phyloP scores from a whole-genome alignment of 768 basidiomycete species.

The Strobilomyces echinocephalus region DNA sequence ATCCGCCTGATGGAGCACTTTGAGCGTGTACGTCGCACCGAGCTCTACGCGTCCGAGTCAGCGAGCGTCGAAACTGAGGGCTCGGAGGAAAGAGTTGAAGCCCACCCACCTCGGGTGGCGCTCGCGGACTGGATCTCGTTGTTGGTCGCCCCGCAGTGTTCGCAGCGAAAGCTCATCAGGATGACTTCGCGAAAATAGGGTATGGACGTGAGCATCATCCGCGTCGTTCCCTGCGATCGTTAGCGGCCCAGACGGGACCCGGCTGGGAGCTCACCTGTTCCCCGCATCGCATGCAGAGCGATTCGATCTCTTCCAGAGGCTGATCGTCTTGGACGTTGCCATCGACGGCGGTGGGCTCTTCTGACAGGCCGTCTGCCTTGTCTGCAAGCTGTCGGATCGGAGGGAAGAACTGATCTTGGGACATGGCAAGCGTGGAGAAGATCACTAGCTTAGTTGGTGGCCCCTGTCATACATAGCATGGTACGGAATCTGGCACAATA shows the following conservation, averaged over 20 bases:
- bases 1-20: conserved; percentile 68
- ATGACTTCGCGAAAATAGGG: conserved; percentile 95
- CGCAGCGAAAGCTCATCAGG: conserved; percentile 94
- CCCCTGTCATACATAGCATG: no score
- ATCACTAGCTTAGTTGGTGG: no score
- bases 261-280: conserved; percentile 61
- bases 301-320: conserved; percentile 79
- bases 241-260: not conserved
- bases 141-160: conserved; percentile 83
- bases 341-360: conserved; percentile 23
- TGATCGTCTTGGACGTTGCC: conserved; percentile 39
- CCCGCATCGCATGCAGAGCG: conserved; percentile 89
- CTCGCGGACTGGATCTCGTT: conserved; percentile 95
- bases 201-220: conserved; percentile 87
- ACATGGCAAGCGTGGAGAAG: conserved; percentile 14
- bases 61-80: no score
- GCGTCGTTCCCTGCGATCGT: conserved; percentile 70
- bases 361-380: conserved; percentile 35
- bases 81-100: no score
- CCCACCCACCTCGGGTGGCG: conserved; percentile 69
- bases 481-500: no score
- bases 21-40: conserved; percentile 76
- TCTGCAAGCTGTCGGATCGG: conserved; percentile 52
- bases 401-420: conserved; percentile 44
- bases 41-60: conserved; percentile 48